Evolutionary conservation across 768 basidiomycete species (phyloP).

Genomic region (Mycena crocata): DNA sequence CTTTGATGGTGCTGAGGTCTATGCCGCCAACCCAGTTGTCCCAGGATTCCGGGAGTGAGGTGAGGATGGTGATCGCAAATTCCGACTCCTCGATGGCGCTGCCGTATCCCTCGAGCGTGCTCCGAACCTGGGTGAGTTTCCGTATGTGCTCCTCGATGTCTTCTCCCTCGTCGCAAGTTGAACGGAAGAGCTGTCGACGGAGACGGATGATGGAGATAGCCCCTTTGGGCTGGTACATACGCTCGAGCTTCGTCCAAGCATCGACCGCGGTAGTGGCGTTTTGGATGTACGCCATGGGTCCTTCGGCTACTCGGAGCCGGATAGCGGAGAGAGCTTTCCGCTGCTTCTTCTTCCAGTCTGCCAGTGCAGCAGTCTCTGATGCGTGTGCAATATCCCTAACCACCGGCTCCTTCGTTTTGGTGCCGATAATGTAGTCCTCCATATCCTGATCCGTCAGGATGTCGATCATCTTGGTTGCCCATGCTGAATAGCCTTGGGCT

Average conservation of each 20-base stretch:
- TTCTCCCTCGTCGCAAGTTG: constrained; percentile 34
- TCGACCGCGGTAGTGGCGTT: constrained; percentile 36
- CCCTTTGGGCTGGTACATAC: constrained; percentile 43
- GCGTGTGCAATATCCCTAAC: not conserved
- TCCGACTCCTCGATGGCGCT: constrained; percentile 40
- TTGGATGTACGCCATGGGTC: constrained; percentile 41
- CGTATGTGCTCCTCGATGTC: constrained; percentile 46
- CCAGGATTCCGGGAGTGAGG: constrained; percentile 48
- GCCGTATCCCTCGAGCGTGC: constrained; percentile 37
- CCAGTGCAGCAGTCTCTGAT: not conserved
- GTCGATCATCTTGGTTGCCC: constrained; percentile 30
- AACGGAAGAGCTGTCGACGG: constrained; percentile 23
- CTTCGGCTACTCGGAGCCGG: constrained; percentile 29
- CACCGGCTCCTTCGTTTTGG: not conserved
- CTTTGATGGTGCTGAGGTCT: constrained; percentile 31
- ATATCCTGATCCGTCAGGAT: constrained; percentile 34
- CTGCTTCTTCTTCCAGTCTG: constrained; percentile 35
- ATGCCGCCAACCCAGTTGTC: constrained; percentile 41
- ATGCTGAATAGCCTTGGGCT: constrained; percentile 32
- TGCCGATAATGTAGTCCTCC: constrained; percentile 22
- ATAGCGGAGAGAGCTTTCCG: constrained; percentile 44
- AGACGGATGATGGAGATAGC: constrained; percentile 39
- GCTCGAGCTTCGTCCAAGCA: constrained; percentile 43
- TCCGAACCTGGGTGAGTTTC: constrained; percentile 38
- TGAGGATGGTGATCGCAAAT: constrained; percentile 44